Evolutionary conservation across 2,329 filamentous ascomycete species (phyloP).

Genomic region (Aspergillus brunneoviolaceus): DNA sequence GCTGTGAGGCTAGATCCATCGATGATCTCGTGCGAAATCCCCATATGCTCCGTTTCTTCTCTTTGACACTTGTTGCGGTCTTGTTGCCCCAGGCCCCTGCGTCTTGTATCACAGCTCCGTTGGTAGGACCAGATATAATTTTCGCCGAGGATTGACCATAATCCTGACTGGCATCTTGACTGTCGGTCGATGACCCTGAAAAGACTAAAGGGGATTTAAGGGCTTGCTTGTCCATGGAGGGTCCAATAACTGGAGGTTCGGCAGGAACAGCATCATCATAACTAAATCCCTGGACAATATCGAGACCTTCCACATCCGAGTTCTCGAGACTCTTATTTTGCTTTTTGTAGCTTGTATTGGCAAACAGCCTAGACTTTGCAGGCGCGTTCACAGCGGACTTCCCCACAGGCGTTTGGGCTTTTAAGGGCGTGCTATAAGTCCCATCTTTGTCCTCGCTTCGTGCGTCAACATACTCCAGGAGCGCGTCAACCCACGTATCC

Average conservation of each 20-base stretch:
- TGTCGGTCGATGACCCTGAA: constrained; percentile 30
- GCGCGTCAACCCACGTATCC: constrained; percentile 87
- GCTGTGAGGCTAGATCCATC: constrained; percentile 57
- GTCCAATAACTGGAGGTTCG: constrained; percentile 56
- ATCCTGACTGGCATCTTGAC: constrained; percentile 28
- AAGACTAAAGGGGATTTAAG: constrained; percentile 37
- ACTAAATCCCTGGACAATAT: constrained; percentile 49
- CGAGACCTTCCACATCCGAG: constrained; percentile 36
- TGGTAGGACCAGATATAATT: constrained; percentile 80
- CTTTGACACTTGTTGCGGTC: constrained; percentile 64
- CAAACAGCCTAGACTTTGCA: constrained; percentile 26
- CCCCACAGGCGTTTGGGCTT: constrained; percentile 18
- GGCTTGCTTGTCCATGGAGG: constrained; percentile 34
- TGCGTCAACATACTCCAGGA: constrained; percentile 81
- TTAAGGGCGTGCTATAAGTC: constrained; percentile 19
- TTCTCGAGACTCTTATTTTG: constrained; percentile 38
- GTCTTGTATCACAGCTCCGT: constrained; percentile 81
- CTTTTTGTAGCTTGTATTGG: constrained; percentile 28
- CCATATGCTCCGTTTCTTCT: constrained; percentile 73
- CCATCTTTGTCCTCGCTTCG: constrained; percentile 33
- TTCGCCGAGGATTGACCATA: constrained; percentile 38
- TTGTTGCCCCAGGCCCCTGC: constrained; percentile 84
- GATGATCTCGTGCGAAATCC: constrained; percentile 67
- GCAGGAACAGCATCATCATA: constrained; percentile 59
- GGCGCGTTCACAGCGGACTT: constrained; percentile 21